These are phyloP conservation scores for Melanogaster broomeanus DNA, from an alignment of 768 basidiomycete genomes.

Conservation along the genomic window DNA sequence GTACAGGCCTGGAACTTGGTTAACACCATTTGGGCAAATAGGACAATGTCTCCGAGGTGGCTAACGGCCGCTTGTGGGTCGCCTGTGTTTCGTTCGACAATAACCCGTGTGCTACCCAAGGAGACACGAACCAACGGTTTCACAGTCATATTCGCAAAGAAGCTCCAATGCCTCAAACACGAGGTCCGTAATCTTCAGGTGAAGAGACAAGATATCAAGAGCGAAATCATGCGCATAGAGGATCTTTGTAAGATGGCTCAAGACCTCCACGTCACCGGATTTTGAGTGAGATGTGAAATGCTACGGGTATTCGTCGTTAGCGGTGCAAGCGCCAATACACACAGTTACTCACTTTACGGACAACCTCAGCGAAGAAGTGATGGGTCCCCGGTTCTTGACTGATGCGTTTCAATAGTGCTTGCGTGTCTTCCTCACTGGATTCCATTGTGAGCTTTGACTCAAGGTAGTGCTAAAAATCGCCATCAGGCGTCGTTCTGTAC, in stretches of 20 bases:
- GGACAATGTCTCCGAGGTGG: conserved; percentile 76
- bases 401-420: conserved; percentile 38
- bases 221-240: conserved; percentile 59
- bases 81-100: conserved; percentile 41
- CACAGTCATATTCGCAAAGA: conserved; percentile 75
- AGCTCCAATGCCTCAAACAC: conserved; percentile 61
- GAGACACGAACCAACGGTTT: conserved; percentile 66
- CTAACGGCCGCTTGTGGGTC: conserved; percentile 83
- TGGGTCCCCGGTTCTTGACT: conserved; percentile 62
- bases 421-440: conserved; percentile 38
- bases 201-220: conserved; percentile 70
- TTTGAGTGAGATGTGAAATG: conserved; percentile 54
- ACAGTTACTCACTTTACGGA: conserved; percentile 51
- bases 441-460: conserved; percentile 61
- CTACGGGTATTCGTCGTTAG: conserved; percentile 37
- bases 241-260: conserved; percentile 70
- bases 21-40: conserved; percentile 68
- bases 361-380: conserved; percentile 52
- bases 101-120: background rate
- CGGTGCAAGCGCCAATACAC: background rate
- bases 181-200: conserved; percentile 64
- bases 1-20: conserved; percentile 62
- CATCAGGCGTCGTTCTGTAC: conserved; percentile 2
- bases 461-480: conserved; percentile 40
- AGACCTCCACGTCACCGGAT: conserved; percentile 62